These are phyloP conservation scores for Crithidia bombi DNA, from an alignment of 208 protist genomes.

Conservation along the genomic window DNA sequence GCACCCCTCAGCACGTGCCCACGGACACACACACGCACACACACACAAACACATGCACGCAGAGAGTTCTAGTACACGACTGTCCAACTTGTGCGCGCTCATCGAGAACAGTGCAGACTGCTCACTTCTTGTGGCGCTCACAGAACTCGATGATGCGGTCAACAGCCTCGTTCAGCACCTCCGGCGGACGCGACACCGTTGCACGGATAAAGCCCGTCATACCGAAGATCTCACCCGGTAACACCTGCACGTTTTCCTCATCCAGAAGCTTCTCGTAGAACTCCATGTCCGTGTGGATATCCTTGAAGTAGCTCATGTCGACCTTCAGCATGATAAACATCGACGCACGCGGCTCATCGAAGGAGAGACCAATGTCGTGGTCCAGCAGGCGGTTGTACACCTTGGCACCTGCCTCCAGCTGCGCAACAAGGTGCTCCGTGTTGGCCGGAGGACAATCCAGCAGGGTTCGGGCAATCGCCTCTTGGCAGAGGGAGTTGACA, in stretches of 20 bases:
- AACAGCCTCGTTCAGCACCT: slow-evolving; percentile 79
- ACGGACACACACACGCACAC: background rate
- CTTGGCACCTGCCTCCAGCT: slow-evolving; percentile 46
- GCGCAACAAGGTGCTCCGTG: slow-evolving; percentile 51
- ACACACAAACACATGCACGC: background rate
- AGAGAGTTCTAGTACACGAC: too few species aligned
- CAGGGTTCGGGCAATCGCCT: slow-evolving; percentile 80
- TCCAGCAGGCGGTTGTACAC: slow-evolving; percentile 48
- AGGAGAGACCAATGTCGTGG: slow-evolving; percentile 49
- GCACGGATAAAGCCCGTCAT: slow-evolving; percentile 76
- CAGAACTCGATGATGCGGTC: slow-evolving; percentile 82
- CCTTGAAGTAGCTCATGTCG: slow-evolving; percentile 72
- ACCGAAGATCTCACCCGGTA: slow-evolving; percentile 90
- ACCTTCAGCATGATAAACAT: slow-evolving; percentile 94
- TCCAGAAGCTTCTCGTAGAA: slow-evolving; percentile 85
- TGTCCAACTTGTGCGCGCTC: too few species aligned
- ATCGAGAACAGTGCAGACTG: too few species aligned
- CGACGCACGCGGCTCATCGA: slow-evolving; percentile 70
- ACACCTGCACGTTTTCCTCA: slow-evolving; percentile 90
- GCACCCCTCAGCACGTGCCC: background rate
- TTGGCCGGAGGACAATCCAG: slow-evolving; percentile 63
- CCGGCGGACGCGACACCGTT: slow-evolving; percentile 72
- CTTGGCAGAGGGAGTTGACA: slow-evolving; percentile 89
- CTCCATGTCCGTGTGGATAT: slow-evolving; percentile 67
- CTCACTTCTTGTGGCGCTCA: slow-evolving; percentile 51